A percentile compares a stretch with the other conserved stretches of the same genome.
phyloP scores from a whole-genome alignment of 371 early-diverging fungal species.

The Mucor lusitanicus region DNA sequence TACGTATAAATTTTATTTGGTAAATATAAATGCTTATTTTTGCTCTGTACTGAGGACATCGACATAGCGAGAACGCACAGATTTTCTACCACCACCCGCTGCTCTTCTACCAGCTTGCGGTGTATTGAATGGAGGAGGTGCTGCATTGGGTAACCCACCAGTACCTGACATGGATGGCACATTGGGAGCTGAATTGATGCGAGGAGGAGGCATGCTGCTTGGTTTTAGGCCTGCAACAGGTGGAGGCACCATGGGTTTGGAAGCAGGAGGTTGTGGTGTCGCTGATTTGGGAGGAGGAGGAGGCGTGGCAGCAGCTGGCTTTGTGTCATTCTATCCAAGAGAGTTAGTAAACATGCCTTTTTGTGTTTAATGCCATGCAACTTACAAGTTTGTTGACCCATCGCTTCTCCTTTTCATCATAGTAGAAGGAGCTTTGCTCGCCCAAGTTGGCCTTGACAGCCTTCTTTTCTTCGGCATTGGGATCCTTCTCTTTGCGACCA shows the following conservation, averaged over 20 bases:
- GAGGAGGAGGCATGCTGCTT: constrained; percentile 22
- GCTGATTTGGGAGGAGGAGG: constrained; percentile 35
- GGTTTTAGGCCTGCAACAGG: constrained; percentile 7
- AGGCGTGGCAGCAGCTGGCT: constrained; percentile 28
- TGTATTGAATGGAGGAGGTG: constrained; percentile 22
- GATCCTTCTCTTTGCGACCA: constrained; percentile 44
- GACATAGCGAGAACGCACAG: constrained; percentile 53
- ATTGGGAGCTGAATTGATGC: constrained; percentile 32
- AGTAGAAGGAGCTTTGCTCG: constrained; percentile 68
- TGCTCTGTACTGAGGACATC: constrained; percentile 45
- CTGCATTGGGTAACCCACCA: constrained; percentile 11
- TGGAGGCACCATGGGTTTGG: constrained; percentile 6
- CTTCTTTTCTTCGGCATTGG: constrained; percentile 41
- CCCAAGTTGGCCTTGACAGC: constrained; percentile 69
- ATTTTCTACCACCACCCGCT: constrained; percentile 35
- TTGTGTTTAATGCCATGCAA: neutral
- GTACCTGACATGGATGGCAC: neutral
- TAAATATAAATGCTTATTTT: constrained; percentile 7
- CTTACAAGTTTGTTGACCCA: constrained; percentile 61
- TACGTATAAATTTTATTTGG: constrained; percentile 21
- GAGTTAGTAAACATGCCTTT: neutral
- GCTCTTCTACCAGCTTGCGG: constrained; percentile 33
- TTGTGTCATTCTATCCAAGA: constrained; percentile 20
- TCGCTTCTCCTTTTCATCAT: constrained; percentile 63
- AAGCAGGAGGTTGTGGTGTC: constrained; percentile 33